These are phyloP conservation scores for Chondrostereum purpureum DNA, from an alignment of 1,284 basidiomycete genomes.

Conservation along the genomic window DNA sequence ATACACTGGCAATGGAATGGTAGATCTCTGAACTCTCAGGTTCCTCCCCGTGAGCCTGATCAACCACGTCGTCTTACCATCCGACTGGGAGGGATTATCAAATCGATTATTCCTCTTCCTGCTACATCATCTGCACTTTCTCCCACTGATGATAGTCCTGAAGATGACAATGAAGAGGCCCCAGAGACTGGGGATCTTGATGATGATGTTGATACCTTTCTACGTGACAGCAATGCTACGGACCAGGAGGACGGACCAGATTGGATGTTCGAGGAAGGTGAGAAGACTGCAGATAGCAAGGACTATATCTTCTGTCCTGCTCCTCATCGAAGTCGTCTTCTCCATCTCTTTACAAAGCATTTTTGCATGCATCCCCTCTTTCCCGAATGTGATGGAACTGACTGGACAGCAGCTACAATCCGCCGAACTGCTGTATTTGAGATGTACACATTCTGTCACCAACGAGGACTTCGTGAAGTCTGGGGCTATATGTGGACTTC, in stretches of 20 bases:
- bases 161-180: not conserved
- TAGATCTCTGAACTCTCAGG: not conserved
- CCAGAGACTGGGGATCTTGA: not conserved
- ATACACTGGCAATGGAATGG: not conserved
- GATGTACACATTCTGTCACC: constrained; percentile 2
- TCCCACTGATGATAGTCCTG: not conserved
- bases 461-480: constrained; percentile 15
- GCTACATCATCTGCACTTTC: not conserved
- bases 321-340: not conserved
- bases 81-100: not conserved
- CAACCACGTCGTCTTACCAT: not conserved
- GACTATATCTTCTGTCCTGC: constrained; percentile 10
- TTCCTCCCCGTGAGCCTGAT: not conserved
- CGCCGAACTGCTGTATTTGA: not conserved
- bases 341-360: not conserved
- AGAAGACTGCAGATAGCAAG: not conserved
- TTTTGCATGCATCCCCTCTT: constrained; percentile 1
- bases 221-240: not conserved
- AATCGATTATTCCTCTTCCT: not conserved
- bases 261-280: constrained; percentile 10
- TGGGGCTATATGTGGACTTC: constrained; percentile 20
- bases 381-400: not conserved
- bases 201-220: not conserved
- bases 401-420: not conserved
- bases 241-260: constrained; percentile 9